Percentiles rank a stretch among this genome's conserved stretches.
phyloP scores from a whole-genome alignment of 495 filamentous ascomycete genomes.

The Penicillium desertorum region DNA sequence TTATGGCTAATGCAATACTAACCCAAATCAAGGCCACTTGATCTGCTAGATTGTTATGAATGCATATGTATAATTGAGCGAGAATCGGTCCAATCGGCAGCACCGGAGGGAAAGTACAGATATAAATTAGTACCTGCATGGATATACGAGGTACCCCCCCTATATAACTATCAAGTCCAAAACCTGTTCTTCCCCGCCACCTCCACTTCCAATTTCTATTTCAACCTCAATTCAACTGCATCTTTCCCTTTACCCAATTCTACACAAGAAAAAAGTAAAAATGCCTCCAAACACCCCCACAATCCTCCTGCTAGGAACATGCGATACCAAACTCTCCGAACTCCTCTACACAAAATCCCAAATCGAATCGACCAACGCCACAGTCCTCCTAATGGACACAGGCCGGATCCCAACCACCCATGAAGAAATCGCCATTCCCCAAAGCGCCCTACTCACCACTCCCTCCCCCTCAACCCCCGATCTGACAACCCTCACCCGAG shows the following conservation, averaged over 20 bases:
- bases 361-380: conserved; percentile 35
- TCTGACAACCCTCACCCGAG: conserved; percentile 26
- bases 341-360: conserved; percentile 55
- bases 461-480: background rate
- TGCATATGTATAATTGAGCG: too few relatives aligned
- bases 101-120: too few relatives aligned
- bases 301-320: conserved; percentile 64
- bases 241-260: background rate
- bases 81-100: background rate
- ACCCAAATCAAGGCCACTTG: background rate
- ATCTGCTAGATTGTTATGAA: background rate
- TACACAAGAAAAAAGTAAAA: background rate
- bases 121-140: too few relatives aligned
- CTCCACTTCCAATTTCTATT: background rate
- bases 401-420: conserved; percentile 46
- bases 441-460: background rate
- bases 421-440: conserved; percentile 39
- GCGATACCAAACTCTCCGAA: conserved; percentile 65
- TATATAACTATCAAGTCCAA: too few relatives aligned
- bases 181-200: background rate
- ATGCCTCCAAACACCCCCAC: conserved; percentile 29
- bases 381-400: conserved; percentile 57
- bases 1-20: background rate
- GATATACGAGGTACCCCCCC: background rate
- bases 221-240: background rate